These are phyloP conservation scores for Heterobasidion annosum DNA, from an alignment of 1,284 basidiomycete species.

Conservation along the genomic window DNA sequence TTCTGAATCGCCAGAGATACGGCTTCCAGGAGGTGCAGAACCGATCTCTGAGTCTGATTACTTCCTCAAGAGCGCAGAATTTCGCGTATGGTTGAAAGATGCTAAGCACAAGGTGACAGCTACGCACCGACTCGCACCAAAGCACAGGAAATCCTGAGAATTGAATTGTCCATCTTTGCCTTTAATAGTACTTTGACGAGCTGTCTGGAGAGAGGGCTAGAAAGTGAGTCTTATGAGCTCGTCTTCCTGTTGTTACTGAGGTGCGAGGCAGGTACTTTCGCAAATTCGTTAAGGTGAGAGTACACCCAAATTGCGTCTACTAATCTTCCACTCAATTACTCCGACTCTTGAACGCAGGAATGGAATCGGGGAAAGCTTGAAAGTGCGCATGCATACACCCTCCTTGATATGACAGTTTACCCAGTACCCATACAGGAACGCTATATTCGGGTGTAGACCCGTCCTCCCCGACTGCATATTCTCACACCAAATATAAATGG, in stretches of 20 bases:
- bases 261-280: constrained; percentile 58
- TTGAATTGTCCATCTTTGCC: background rate
- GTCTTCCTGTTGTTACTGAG: constrained; percentile 19
- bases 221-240: constrained; percentile 36
- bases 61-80: constrained; percentile 71
- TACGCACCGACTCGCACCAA: background rate
- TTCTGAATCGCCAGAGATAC: constrained; percentile 35
- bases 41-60: constrained; percentile 67
- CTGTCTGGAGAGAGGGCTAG: constrained; percentile 65
- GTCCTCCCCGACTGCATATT: constrained; percentile 37
- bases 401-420: background rate
- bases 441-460: constrained; percentile 53
- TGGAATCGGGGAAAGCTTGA: constrained; percentile 72
- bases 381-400: constrained; percentile 27
- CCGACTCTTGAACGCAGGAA: background rate
- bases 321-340: background rate
- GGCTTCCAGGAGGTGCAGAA: constrained; percentile 42
- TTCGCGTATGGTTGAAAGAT: constrained; percentile 68
- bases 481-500: constrained; percentile 57
- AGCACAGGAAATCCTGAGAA: background rate
- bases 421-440: constrained; percentile 28
- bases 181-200: constrained; percentile 62
- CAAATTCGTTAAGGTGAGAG: constrained; percentile 67
- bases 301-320: background rate
- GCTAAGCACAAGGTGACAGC: constrained; percentile 62